These are phyloP conservation scores for Teunomyces panamensis DNA, from an alignment of 805 yeast genomes.

Conservation along the genomic window DNA sequence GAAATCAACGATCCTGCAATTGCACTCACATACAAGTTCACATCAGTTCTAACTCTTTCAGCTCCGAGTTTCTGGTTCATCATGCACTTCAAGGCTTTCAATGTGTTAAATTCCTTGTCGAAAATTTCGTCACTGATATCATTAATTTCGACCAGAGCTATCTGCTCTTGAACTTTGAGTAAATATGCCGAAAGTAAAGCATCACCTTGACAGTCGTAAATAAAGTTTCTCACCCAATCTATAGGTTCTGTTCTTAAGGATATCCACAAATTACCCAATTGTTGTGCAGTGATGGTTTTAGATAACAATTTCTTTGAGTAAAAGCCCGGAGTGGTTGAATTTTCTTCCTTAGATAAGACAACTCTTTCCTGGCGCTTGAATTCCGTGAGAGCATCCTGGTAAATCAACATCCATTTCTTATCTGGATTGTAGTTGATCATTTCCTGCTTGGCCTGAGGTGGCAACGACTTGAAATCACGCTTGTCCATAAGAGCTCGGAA, in stretches of 20 bases:
- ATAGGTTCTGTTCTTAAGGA: constrained; percentile 85
- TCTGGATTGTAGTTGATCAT: constrained; percentile 71
- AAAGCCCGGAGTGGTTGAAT: constrained; percentile 58
- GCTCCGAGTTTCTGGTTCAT: constrained; percentile 65
- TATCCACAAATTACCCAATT: constrained; percentile 83
- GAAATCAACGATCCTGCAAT: constrained; percentile 73
- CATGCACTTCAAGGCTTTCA: constrained; percentile 73
- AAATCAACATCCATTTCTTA: constrained; percentile 88
- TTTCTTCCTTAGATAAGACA: constrained; percentile 20
- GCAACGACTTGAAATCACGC: constrained; percentile 70
- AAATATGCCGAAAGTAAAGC: constrained; percentile 65
- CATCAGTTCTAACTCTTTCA: constrained; percentile 49
- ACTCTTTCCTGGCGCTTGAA: constrained; percentile 47
- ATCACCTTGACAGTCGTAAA: constrained; percentile 75
- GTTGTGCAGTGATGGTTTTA: constrained; percentile 62
- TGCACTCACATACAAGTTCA: constrained; percentile 48
- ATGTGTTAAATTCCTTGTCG: constrained; percentile 72
- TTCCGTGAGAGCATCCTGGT: constrained; percentile 82
- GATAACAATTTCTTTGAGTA: constrained; percentile 75
- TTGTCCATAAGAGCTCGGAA: constrained; percentile 78
- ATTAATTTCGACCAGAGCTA: constrained; percentile 19
- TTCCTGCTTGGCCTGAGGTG: constrained; percentile 71
- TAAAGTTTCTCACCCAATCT: constrained; percentile 75
- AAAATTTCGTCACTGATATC: constrained; percentile 50
- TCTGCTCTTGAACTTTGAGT: constrained; percentile 49